phyloP scores from a whole-genome alignment of 306 rosid genomes.

The Quercus parvula region DNA sequence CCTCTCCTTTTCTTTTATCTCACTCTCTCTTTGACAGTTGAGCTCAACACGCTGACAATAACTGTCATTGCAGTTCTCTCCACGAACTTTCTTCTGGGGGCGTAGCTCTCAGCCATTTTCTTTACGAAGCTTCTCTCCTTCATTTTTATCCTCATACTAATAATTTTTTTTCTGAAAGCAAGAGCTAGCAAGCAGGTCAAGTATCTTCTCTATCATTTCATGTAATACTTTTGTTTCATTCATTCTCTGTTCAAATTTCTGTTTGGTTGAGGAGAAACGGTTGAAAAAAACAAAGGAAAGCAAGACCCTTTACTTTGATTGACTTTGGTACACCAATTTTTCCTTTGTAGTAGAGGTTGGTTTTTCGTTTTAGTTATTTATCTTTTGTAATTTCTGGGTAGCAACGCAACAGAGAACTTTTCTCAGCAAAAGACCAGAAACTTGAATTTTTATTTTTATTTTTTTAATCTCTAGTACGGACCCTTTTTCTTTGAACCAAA shows the following conservation, averaged over 20 bases:
- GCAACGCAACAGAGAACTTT: not conserved
- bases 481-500: not conserved
- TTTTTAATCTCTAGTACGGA: not conserved
- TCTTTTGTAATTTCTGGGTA: not conserved
- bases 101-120: not conserved
- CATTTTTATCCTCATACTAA: not conserved
- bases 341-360: not conserved
- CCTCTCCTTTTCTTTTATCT: too few species aligned
- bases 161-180: not conserved
- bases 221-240: not conserved
- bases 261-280: not conserved
- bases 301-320: not conserved
- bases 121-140: conserved; percentile 7
- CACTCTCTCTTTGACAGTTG: too few species aligned
- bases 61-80: not conserved
- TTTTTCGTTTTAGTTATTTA: not conserved
- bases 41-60: not conserved
- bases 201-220: not conserved
- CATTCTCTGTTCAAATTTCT: not conserved
- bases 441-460: not conserved
- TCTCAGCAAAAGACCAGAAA: not conserved
- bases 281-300: not conserved
- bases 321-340: not conserved
- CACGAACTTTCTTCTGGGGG: conserved; percentile 6
- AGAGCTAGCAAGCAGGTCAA: not conserved